Conservation (phyloP, 352 stramenopile species). For the Thalassiosira pacifica region DNA sequence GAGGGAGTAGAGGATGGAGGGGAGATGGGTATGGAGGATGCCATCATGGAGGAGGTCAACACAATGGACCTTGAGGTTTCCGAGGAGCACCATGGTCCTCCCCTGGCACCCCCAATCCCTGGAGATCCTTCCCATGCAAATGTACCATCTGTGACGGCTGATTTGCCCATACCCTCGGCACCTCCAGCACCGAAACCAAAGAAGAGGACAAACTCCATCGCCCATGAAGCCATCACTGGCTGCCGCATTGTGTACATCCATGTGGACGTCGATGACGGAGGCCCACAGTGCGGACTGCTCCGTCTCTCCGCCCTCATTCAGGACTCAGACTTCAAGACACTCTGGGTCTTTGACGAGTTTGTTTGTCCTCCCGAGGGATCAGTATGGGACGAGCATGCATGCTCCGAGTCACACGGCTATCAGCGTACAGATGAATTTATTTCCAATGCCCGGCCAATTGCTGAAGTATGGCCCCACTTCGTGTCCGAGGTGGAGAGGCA, state of each 20-base stretch:
- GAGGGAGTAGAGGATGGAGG: too few relatives aligned
- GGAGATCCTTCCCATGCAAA: too few relatives aligned
- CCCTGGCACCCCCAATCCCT: too few relatives aligned
- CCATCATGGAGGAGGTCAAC: too few relatives aligned
- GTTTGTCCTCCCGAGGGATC: neutral
- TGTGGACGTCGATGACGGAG: constrained; percentile 16
- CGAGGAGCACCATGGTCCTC: too few relatives aligned
- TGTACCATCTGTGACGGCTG: too few relatives aligned
- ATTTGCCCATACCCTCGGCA: too few relatives aligned
- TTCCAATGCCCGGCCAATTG: neutral
- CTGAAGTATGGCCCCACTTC: neutral
- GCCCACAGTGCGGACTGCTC: constrained; percentile 3
- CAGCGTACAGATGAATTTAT: neutral
- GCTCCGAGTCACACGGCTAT: neutral
- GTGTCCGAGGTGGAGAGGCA: neutral
- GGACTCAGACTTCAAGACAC: constrained; percentile 2
- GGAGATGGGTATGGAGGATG: too few relatives aligned
- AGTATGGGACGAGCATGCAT: neutral
- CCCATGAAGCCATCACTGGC: neutral
- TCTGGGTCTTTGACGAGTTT: neutral
- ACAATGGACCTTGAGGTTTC: too few relatives aligned
- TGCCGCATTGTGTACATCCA: constrained; percentile 12
- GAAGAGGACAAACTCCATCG: constrained; percentile 29
- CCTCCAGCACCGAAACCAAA: too few relatives aligned
- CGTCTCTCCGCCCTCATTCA: neutral